A percentile compares a stretch with the other conserved stretches of the same genome.
These are phyloP conservation scores for Gymnopilus dilepis DNA, from an alignment of 768 basidiomycete species.

Conservation along the genomic window DNA sequence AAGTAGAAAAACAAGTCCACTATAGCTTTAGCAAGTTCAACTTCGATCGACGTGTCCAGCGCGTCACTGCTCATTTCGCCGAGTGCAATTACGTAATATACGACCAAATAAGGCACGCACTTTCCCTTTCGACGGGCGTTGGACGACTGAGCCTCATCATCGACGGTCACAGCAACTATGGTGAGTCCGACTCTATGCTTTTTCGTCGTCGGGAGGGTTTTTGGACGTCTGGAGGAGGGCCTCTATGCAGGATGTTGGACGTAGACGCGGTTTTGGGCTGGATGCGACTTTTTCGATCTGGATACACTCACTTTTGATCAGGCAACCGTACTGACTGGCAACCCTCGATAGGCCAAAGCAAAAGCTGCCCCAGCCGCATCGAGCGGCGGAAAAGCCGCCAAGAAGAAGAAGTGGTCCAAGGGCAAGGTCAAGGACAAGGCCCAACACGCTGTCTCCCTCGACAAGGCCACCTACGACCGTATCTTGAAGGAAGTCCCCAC, in stretches of 20 bases:
- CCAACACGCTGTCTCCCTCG: conserved; percentile 92
- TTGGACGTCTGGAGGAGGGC: conserved; percentile 8
- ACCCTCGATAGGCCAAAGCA: conserved; percentile 62
- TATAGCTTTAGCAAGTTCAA: conserved; percentile 8
- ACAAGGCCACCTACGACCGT: conserved; percentile 91
- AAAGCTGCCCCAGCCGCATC: conserved; percentile 75
- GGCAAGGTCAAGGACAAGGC: conserved; percentile 99
- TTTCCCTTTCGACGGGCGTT: conserved; percentile 25
- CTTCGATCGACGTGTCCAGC: conserved; percentile 45
- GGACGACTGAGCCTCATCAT: conserved; percentile 37
- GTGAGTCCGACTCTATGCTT: conserved; percentile 38
- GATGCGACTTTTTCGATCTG: conserved; percentile 40
- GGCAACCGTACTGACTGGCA: conserved; percentile 24
- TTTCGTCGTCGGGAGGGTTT: conserved; percentile 8
- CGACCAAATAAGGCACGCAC: conserved; percentile 49
- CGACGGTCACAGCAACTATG: conserved; percentile 50
- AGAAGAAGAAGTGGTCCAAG: conserved; percentile 99
- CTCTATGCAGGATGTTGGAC: background rate
- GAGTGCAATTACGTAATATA: conserved; percentile 35
- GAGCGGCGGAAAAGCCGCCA: conserved; percentile 84
- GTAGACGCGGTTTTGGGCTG: conserved; percentile 30
- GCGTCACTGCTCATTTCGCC: conserved; percentile 19
- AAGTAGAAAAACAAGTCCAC: no score
- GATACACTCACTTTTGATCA: conserved; percentile 37
- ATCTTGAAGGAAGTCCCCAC: conserved; percentile 98